Evolutionary conservation across 192 early-diverging fungal species (phyloP), one percentile per base, ranked within the genome.

Genomic region (Coemansia sp.): DNA sequence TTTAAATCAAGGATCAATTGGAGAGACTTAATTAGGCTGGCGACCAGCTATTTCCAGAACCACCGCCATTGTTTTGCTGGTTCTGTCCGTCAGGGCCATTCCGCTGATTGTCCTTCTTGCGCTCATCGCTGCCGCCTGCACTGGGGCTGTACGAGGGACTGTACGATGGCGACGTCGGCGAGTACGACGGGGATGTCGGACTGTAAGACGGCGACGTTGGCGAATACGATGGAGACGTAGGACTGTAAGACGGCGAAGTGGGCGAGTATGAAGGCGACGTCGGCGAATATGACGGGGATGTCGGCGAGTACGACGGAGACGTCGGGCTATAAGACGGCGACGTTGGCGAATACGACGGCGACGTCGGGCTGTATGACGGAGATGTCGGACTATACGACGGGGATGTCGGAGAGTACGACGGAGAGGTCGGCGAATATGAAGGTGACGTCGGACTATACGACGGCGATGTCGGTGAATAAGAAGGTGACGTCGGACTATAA

Each of bases 231-330:
- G 59, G 46, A 14, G 60, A 80, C 3, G 87, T 88, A 12, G 89
- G 89, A 20, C 81, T 84, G 65, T 94, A 96, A 4, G 77, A 73
- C 11, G 88, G 84, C 6, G 76, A 83, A 5, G 84, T 82, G 36
- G 74, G 71, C 26, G 48, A 54, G 59, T 80, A 81, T 21, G 77
- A 62, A 7, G 80, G 71, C 21, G 62, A 76, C 21, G 85, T 90
- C n/a, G 88, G 88, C 21, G 79, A 81, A 66, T 94, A 94, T 21
- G 81, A 84, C 5, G 90, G 91, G 5, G 80, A 82, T 3, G 88
- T 93, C 1, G 92, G 91, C 0, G 77, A 68, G 65, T 89, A 89
- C 10, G 73, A 72, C 9, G 87, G 87, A 11, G 69, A 80, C 3
- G 85, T 83, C 4, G 86, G 84, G 2, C 66, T 77, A 51, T 90